phyloP scores from a whole-genome alignment of 768 basidiomycete genomes.

The Suillus placidus region DNA sequence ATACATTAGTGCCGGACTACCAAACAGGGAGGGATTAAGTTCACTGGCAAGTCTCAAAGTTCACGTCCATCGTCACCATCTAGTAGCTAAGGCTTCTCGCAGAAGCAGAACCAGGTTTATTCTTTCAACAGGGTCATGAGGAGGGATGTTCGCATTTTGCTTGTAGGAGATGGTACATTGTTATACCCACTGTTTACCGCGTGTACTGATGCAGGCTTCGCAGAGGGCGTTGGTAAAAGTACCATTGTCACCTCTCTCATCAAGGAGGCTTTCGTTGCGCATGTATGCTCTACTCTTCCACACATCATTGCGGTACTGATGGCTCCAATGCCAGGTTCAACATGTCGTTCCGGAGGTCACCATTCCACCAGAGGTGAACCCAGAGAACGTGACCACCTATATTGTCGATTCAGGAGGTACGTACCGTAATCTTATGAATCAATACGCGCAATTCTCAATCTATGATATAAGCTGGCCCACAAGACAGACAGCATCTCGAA shows the following conservation, averaged over 20 bases:
- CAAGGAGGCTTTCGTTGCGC: constrained; percentile 90
- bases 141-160: constrained; percentile 90
- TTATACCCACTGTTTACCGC: constrained; percentile 17
- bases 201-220: constrained; percentile 6
- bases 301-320: constrained; percentile 10
- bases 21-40: constrained; percentile 8
- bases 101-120: background rate
- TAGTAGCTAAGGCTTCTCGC: background rate
- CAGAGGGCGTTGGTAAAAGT: constrained; percentile 98
- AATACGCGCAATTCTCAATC: constrained; percentile 11
- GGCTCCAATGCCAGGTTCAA: constrained; percentile 66
- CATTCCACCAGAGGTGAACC: constrained; percentile 95
- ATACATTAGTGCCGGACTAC: background rate
- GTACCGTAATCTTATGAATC: constrained; percentile 28
- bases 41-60: background rate
- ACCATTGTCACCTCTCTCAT: constrained; percentile 96
- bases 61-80: background rate
- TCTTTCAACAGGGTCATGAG: constrained; percentile 54
- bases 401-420: constrained; percentile 96
- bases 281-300: constrained; percentile 50
- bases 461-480: constrained; percentile 65
- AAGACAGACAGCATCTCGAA: constrained; percentile 87
- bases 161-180: constrained; percentile 87
- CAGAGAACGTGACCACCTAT: constrained; percentile 96
- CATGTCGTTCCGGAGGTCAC: constrained; percentile 96